Percentiles rank a stretch among this genome's conserved stretches.
These are phyloP conservation scores for Hysterium pulicare DNA, from an alignment of 2,329 filamentous ascomycete genomes.

Conservation along the genomic window DNA sequence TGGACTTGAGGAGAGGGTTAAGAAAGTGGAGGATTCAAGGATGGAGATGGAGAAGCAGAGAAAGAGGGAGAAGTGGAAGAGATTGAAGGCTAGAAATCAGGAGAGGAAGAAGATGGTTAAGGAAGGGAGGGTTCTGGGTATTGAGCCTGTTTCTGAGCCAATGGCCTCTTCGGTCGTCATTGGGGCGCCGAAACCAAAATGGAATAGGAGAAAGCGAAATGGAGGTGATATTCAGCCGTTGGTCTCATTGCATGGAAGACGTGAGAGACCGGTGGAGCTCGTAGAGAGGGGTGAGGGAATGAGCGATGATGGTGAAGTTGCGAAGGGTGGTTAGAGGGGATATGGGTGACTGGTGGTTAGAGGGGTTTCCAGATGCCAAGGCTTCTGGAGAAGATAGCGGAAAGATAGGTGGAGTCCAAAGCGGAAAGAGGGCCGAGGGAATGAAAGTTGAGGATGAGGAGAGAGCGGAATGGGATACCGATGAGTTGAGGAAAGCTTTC, in stretches of 20 bases:
- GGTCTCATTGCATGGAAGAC: not conserved
- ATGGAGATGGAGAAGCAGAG: not conserved
- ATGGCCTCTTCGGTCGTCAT: too few species aligned
- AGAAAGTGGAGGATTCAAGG: conserved; percentile 1
- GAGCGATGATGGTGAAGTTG: too few species aligned
- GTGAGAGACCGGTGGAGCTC: too few species aligned
- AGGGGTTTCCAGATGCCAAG: conserved; percentile 2
- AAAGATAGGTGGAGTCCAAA: not conserved
- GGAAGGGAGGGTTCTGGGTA: not conserved
- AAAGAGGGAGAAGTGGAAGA: not conserved
- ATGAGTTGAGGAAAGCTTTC: conserved; percentile 19
- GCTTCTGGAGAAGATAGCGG: not conserved
- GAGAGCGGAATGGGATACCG: conserved; percentile 23
- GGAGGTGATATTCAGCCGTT: too few species aligned
- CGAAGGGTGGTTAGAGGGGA: not conserved
- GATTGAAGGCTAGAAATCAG: too few species aligned
- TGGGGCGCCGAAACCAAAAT: too few species aligned
- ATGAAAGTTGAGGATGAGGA: conserved; percentile 8
- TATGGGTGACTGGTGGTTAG: not conserved
- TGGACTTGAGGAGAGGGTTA: too few species aligned
- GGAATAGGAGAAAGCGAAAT: too few species aligned
- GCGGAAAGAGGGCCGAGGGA: not conserved
- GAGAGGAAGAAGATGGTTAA: too few species aligned
- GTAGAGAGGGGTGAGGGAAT: not conserved
- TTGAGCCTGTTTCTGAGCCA: too few species aligned